Conservation (phyloP, 2,329 filamentous ascomycete species). For the Didymella pinodella region DNA sequence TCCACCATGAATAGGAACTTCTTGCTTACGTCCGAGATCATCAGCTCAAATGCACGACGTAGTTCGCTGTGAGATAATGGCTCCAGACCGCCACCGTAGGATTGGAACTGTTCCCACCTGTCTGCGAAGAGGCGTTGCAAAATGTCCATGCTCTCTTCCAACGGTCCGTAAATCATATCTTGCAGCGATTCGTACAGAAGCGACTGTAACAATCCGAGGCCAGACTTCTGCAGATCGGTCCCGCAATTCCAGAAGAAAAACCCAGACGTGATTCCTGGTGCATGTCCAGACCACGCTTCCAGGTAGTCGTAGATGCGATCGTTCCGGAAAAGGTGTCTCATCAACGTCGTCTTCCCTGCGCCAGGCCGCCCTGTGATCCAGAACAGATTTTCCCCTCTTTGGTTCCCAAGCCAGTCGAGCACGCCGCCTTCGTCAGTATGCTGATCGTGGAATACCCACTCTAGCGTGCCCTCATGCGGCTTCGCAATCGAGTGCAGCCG, state of each 20-base stretch:
- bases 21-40: constrained; percentile 38
- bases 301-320: constrained; percentile 34
- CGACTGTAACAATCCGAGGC: constrained; percentile 34
- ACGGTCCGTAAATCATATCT: constrained; percentile 44
- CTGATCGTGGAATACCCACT: constrained; percentile 35
- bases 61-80: constrained; percentile 34
- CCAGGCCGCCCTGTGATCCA: constrained; percentile 53
- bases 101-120: constrained; percentile 41
- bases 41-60: constrained; percentile 35
- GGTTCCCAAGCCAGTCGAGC: constrained; percentile 40
- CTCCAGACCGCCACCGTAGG: constrained; percentile 39
- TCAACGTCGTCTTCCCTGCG: constrained; percentile 58
- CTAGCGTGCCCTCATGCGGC: constrained; percentile 33
- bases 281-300: constrained; percentile 41
- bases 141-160: constrained; percentile 36
- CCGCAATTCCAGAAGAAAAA: constrained; percentile 58
- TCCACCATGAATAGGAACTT: constrained; percentile 47
- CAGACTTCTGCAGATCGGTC: constrained; percentile 39
- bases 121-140: constrained; percentile 38
- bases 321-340: constrained; percentile 49
- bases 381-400: constrained; percentile 38
- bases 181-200: constrained; percentile 43
- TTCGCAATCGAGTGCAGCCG: constrained; percentile 33
- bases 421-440: constrained; percentile 29
- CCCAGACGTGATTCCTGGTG: constrained; percentile 45